Conservation (phyloP, 148 eudicot species). For the Rhododendron kiyosumense region DNA sequence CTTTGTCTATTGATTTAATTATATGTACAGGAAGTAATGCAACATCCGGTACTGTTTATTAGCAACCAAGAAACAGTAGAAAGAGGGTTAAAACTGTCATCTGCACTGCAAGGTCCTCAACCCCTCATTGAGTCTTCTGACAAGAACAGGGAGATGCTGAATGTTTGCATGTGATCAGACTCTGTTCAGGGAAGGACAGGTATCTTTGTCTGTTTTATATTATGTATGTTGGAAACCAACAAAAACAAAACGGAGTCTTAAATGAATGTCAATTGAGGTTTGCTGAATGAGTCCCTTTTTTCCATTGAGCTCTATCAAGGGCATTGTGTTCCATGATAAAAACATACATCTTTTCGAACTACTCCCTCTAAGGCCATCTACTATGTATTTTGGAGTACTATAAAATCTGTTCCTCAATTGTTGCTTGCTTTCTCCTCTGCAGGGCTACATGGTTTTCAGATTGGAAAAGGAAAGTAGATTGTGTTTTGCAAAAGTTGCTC, state of each 20-base stretch:
- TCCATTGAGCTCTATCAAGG: background rate
- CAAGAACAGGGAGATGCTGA: conserved; percentile 30
- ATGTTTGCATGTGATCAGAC: conserved; percentile 35
- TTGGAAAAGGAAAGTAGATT: conserved; percentile 46
- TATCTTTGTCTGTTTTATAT: conserved; percentile 11
- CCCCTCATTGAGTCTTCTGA: conserved; percentile 30
- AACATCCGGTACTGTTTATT: conserved; percentile 67
- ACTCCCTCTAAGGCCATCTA: background rate
- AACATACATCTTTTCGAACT: background rate
- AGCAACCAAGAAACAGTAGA: conserved; percentile 41
- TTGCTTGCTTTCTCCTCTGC: conserved; percentile 9
- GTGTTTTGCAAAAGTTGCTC: conserved; percentile 27
- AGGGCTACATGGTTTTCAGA: conserved; percentile 59
- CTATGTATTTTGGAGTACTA: background rate
- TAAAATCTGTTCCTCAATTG: background rate
- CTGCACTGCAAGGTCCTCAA: conserved; percentile 15
- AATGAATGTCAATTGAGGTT: background rate
- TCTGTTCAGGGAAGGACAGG: conserved; percentile 41
- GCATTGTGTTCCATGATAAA: background rate
- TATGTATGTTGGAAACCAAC: background rate
- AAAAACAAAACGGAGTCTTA: background rate
- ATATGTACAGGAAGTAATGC: conserved; percentile 56
- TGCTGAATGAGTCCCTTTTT: too few species aligned
- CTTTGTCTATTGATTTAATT: background rate
- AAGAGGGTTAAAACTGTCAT: conserved; percentile 30